Conservation (phyloP, 2,329 filamentous ascomycete species). For the Ceratocystis destructans region DNA sequence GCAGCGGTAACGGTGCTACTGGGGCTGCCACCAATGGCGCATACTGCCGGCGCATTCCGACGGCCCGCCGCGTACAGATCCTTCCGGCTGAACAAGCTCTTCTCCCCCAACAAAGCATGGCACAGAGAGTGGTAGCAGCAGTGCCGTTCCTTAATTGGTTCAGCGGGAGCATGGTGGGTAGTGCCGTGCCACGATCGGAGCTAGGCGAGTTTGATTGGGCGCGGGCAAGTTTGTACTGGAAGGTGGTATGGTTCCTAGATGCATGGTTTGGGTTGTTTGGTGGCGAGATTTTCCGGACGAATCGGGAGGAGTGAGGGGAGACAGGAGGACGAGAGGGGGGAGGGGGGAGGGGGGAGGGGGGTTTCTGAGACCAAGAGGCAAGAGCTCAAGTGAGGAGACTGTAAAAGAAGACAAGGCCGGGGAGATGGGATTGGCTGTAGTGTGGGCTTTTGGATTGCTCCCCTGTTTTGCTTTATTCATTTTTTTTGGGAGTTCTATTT, state of each 20-base stretch:
- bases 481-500: conserved; percentile 1
- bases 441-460: neutral
- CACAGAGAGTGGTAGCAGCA: conserved; percentile 48
- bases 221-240: conserved; percentile 52
- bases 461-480: neutral
- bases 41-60: conserved; percentile 51
- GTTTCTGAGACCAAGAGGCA: too few relatives aligned
- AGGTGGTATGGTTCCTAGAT: conserved; percentile 50
- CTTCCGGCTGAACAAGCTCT: conserved; percentile 58
- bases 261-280: conserved; percentile 44
- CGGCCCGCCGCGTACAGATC: conserved; percentile 49
- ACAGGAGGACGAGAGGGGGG: neutral
- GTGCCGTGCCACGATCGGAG: conserved; percentile 58
- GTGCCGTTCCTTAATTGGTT: conserved; percentile 63
- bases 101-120: conserved; percentile 51
- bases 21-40: neutral
- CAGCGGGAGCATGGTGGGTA: conserved; percentile 58
- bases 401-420: neutral
- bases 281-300: conserved; percentile 42
- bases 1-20: neutral
- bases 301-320: conserved; percentile 41
- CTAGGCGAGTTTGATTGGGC: conserved; percentile 66
- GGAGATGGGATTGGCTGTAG: too few relatives aligned
- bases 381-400: too few relatives aligned
- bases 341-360: neutral